Evolutionary conservation across 2,329 filamentous ascomycete genomes (phyloP).

Genomic region (Penicillium capsulatum): DNA sequence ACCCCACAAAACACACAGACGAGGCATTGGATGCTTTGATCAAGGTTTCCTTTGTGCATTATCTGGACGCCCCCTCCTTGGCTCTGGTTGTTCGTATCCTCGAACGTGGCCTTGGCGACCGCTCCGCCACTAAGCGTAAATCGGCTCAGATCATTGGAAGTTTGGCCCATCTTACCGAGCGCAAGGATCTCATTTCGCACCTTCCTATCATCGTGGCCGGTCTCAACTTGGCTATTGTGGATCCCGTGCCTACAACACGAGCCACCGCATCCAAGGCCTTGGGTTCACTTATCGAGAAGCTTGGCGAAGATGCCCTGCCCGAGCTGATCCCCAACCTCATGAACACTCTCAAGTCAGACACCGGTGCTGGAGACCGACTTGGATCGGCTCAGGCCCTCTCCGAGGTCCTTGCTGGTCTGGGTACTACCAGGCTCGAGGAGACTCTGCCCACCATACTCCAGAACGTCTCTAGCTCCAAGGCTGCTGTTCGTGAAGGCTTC

Average conservation of each 20-base stretch:
- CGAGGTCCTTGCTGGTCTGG: constrained; percentile 91
- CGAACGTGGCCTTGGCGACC: constrained; percentile 82
- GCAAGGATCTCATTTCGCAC: constrained; percentile 87
- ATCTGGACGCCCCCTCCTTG: constrained; percentile 93
- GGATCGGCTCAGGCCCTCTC: constrained; percentile 94
- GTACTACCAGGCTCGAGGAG: constrained; percentile 88
- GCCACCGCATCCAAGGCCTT: constrained; percentile 94
- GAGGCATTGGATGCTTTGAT: constrained; percentile 90
- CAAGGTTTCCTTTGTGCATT: constrained; percentile 97
- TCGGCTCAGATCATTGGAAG: constrained; percentile 97
- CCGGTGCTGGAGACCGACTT: constrained; percentile 89
- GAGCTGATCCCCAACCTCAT: constrained; percentile 97
- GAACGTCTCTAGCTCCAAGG: constrained; percentile 86
- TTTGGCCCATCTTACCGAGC: constrained; percentile 91
- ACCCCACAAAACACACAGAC: constrained; percentile 95
- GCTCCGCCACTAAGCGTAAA: constrained; percentile 94
- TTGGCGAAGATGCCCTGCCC: constrained; percentile 92
- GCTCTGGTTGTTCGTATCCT: constrained; percentile 93
- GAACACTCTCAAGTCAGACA: constrained; percentile 95
- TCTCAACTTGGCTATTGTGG: constrained; percentile 81
- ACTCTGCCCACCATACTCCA: constrained; percentile 93
- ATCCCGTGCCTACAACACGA: constrained; percentile 92
- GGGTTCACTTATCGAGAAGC: constrained; percentile 94
- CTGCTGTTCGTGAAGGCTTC: constrained; percentile 92
- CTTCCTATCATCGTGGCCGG: constrained; percentile 88